These are phyloP conservation scores for Sechiopsis laciniata DNA, from an alignment of 306 rosid species.

Conservation along the genomic window DNA sequence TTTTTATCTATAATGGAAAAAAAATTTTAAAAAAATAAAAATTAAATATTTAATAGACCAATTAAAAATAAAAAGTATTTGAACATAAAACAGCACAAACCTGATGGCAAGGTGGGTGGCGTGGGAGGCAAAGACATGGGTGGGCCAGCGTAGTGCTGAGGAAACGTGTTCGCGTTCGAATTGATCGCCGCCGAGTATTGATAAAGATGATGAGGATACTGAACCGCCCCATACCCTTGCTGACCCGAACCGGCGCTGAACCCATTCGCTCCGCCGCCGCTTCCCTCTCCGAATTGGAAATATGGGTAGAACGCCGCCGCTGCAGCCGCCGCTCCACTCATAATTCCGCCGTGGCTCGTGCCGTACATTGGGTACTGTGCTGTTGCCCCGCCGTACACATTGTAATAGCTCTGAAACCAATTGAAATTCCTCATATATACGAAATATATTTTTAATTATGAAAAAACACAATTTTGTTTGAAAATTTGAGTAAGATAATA, in stretches of 20 bases:
- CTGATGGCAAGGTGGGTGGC: conserved; percentile 95
- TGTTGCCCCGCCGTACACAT: conserved; percentile 74
- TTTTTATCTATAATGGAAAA: no score
- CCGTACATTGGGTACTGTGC: conserved; percentile 78
- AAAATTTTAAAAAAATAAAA: no score
- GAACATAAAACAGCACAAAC: conserved; percentile 18
- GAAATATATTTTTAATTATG: no score
- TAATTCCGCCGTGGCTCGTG: conserved; percentile 60
- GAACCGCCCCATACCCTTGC: conserved; percentile 59
- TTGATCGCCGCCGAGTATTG: conserved; percentile 56
- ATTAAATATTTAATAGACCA: no score
- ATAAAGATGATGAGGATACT: conserved; percentile 68
- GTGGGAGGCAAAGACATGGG: conserved; percentile 88
- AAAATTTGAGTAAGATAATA: no score
- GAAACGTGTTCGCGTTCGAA: conserved; percentile 59
- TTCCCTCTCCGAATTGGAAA: conserved; percentile 59
- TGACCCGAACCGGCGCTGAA: conserved; percentile 30
- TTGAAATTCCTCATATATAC: not conserved
- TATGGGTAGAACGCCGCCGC: conserved; percentile 66
- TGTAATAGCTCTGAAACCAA: conserved; percentile 65
- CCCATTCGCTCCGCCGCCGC: conserved; percentile 31
- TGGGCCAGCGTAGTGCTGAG: conserved; percentile 73
- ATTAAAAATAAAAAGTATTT: no score
- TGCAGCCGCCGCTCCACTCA: conserved; percentile 48
- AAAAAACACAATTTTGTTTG: no score